Evolutionary conservation across 2,329 filamentous ascomycete genomes (phyloP), one percentile per base, ranked within the genome.

Genomic region (Cercospora sp.): DNA sequence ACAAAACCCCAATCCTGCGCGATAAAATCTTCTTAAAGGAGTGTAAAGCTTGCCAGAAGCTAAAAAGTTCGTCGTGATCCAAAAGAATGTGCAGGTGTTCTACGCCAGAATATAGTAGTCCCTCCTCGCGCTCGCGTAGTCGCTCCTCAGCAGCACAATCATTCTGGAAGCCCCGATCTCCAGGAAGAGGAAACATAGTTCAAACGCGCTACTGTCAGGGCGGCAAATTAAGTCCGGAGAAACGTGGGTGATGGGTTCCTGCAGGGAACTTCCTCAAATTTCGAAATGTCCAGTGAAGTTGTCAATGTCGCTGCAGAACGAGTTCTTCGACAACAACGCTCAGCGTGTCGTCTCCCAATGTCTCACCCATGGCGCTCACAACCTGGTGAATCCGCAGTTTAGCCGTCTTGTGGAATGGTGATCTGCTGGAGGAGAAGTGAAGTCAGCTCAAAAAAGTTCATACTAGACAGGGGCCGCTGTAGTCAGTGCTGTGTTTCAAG

Each of bases 41-140:
- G 53, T 65, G 62, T 59, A 58, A 18, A 30, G 62, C 62, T 57
- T 58, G 30, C 62, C 62, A 64, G 51, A 64, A 65, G 62, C 62
- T 58, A n/a, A 32, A 43, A 45, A 43, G 51, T 8, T 43, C 37
- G 26, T 58, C n/a, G 51, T 65, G 18, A 12, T 65, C 21, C 8
- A 40, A 59, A 24, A 21, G 18, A 59, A 43, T 58, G 34, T 45
- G 62, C 13, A 65, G 53, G 53, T 58, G 62, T 26, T 28, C 62
- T n/a, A 24, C 62, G 26, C 62, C 62, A 32, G 21, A 28, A 43
- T 43, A 28, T 24, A 64, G n/a, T 7, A n/a, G 16, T 43, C 37
- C 37, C 12, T 18, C 55, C 16, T 37, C 30, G 32, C 30, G 55
- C 28, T 59, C 55, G 55, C 18, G 16, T n/a, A 40, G 16, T 43